Evolutionary conservation across 2,329 filamentous ascomycete species (phyloP).

Genomic region (Fusarium chaquense): DNA sequence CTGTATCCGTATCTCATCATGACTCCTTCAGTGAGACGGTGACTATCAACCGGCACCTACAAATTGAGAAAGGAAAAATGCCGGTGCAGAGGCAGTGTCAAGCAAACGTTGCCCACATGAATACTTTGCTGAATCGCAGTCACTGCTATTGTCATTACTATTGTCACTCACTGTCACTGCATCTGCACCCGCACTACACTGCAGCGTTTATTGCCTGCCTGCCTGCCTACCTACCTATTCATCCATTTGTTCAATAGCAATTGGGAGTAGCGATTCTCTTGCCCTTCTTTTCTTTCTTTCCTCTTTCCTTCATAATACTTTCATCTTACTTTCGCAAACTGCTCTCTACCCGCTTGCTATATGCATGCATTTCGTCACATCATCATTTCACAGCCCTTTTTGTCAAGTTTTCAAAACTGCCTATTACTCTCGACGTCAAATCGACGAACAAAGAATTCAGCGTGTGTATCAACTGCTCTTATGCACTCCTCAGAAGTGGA

Average conservation of each 20-base stretch:
- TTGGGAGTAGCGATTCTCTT: constrained; percentile 16
- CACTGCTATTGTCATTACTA: constrained; percentile 6
- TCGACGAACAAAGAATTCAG: constrained; percentile 1
- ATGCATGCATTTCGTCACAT: background rate
- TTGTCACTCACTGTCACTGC: background rate
- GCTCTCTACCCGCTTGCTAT: background rate
- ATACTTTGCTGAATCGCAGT: constrained; percentile 18
- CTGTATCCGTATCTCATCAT: constrained; percentile 33
- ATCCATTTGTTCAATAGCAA: constrained; percentile 13
- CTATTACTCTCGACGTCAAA: background rate
- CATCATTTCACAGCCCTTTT: background rate
- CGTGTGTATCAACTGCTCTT: background rate
- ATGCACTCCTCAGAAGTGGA: constrained; percentile 23
- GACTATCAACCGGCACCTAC: constrained; percentile 29
- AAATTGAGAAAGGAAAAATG: constrained; percentile 3
- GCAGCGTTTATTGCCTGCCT: background rate
- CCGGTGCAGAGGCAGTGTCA: constrained; percentile 19
- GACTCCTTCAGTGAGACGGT: constrained; percentile 25
- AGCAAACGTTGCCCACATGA: constrained; percentile 31
- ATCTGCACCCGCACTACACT: constrained; percentile 10
- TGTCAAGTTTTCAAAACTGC: background rate
- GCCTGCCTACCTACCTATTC: background rate
- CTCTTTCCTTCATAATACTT: constrained; percentile 16
- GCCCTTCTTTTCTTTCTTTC: background rate
- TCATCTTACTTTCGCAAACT: constrained; percentile 15